Evolutionary conservation across 2,329 filamentous ascomycete species (phyloP).

Genomic region (Phyllosticta citribraziliensis): DNA sequence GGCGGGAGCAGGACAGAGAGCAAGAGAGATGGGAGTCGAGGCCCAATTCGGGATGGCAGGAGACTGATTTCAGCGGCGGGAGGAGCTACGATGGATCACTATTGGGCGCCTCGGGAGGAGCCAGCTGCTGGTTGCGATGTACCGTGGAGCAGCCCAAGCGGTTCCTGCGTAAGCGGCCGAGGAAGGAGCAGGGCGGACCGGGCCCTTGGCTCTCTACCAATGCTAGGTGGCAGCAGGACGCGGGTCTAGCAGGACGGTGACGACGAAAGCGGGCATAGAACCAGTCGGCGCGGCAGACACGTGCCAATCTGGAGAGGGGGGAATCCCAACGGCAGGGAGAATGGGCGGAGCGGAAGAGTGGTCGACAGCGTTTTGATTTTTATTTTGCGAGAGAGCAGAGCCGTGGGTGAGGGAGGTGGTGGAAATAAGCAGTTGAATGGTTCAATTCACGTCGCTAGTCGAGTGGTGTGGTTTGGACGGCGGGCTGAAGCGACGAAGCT

Average conservation of each 20-base stretch:
- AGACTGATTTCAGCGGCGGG: neutral
- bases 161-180: neutral
- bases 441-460: no score
- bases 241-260: neutral
- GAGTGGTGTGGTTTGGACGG: no score
- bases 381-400: neutral
- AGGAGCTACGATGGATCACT: neutral
- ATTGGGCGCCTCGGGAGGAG: neutral
- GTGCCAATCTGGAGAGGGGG: neutral
- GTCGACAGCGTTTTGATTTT: neutral
- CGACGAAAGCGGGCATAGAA: conserved; percentile 10
- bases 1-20: neutral
- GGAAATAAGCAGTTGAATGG: no score
- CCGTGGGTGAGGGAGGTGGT: neutral
- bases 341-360: neutral
- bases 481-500: no score
- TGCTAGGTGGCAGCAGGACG: neutral
- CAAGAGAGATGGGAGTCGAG: neutral
- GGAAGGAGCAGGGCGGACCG: neutral
- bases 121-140: neutral
- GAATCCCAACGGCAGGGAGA: neutral
- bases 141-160: no score
- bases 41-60: neutral
- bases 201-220: neutral
- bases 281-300: conserved; percentile 2